Base-by-base conservation (phyloP, 176 grass and related monocot genomes). In the Triticum dicoccoides region DNA sequence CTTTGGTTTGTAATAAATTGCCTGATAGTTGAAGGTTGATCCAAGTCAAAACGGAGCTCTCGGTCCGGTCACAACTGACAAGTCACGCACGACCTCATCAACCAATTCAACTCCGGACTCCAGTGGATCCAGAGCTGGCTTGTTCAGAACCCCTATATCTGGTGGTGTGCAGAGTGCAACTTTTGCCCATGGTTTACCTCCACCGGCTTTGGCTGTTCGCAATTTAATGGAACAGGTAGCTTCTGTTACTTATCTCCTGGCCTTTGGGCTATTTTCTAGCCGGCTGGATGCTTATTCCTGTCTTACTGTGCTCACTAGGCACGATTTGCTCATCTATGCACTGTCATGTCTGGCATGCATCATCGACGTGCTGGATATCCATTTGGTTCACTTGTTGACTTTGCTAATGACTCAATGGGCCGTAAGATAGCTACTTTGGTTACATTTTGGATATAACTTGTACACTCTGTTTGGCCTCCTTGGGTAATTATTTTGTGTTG, bases 111-210 rank as follows among this genome's bases (percentile, higher is more conserved):
- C 35, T 65, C n/a, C 78, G 3, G 86, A 88, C 65, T 85, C 86
- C 3, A 98, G 89, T 41, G 94, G 90, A 71, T 87, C 92, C 5
- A 95, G 94, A 87, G 82, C 97, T 65, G 97, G 97, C 6, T 65
- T 99, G 37, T 99, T 99, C 65, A 96, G 97, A 87, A 99, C 97
- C 44, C 97, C 97, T 4, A 99, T 97, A 76, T 99, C 97, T 54
- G 97, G 97, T 69, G 97, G 97, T 37, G 97, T 99, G 35, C 97
- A 99, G 89, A 97, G 94, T 9, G 97, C 97, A 68, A 99, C 97
- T 29, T 97, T 88, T 65, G 90, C 89, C 12, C 97, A 99, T 75
- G 97, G 87, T 93, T 76, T 99, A 42, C 97, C 97, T 63, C 94
- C 94, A 24, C 97, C 97, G 0, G 97, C 97, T 56, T 91, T 99